Evolutionary conservation across 495 filamentous ascomycete genomes (phyloP).

Genomic region (Cercophora newfieldiana): DNA sequence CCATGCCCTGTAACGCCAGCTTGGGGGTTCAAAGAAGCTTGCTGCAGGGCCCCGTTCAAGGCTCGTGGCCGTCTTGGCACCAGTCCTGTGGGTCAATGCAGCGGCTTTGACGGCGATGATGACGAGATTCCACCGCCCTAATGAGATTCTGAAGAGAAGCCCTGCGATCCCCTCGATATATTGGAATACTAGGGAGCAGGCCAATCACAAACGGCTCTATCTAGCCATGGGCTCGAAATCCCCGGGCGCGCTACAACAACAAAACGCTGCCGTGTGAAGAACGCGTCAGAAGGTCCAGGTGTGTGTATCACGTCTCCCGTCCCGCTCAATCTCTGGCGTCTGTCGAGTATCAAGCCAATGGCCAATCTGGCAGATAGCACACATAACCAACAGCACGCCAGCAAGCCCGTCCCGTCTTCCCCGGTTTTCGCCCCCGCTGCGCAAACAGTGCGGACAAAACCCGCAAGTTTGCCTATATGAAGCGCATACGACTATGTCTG

Average conservation of each 20-base stretch:
- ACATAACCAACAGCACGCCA: not conserved
- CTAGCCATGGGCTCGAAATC: too few relatives aligned
- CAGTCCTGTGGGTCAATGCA: conserved; percentile 2
- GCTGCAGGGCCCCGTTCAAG: not conserved
- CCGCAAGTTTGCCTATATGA: not conserved
- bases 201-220: not conserved
- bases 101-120: not conserved
- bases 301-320: not conserved
- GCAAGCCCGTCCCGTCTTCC: conserved; percentile 20
- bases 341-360: not conserved
- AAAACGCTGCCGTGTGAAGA: not conserved
- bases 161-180: not conserved
- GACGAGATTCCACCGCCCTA: not conserved
- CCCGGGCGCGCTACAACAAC: not conserved
- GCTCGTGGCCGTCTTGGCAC: not conserved
- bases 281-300: not conserved
- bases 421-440: conserved; percentile 18
- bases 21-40: not conserved
- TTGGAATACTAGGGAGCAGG: not conserved
- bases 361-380: not conserved
- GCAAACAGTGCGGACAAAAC: not conserved
- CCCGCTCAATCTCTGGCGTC: not conserved
- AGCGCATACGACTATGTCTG: not conserved
- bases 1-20: not conserved
- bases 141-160: not conserved